These are phyloP conservation scores for Stephanodiscus minutulus DNA, from an alignment of 108 stramenopile species.

Conservation along the genomic window DNA sequence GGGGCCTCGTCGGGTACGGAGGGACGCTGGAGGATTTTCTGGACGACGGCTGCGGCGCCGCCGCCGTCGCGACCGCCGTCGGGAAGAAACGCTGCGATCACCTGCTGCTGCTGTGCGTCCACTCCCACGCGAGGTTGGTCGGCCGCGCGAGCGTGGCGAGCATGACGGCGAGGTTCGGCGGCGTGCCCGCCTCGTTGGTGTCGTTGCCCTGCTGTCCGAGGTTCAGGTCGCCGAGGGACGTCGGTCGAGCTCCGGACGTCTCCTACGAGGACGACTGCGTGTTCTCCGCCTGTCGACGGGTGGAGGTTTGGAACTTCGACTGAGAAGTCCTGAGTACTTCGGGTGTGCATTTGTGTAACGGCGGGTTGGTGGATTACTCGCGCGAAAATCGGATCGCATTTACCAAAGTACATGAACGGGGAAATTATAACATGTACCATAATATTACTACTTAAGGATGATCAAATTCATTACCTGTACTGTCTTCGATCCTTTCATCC, in stretches of 20 bases:
- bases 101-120: slow-evolving; percentile 53
- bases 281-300: slow-evolving; percentile 49
- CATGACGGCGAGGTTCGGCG: slow-evolving; percentile 29
- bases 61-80: slow-evolving; percentile 47
- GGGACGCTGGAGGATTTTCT: too few relatives aligned
- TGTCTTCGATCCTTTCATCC: too few relatives aligned
- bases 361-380: too few relatives aligned
- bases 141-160: slow-evolving; percentile 21
- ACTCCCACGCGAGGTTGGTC: slow-evolving; percentile 57
- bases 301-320: slow-evolving; percentile 51
- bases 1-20: too few relatives aligned
- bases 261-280: slow-evolving; percentile 60
- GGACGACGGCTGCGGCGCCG: too few relatives aligned
- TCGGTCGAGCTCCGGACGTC: slow-evolving; percentile 49
- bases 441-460: too few relatives aligned
- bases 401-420: too few relatives aligned
- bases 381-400: too few relatives aligned
- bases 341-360: too few relatives aligned
- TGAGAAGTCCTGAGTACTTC: too few relatives aligned
- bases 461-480: too few relatives aligned
- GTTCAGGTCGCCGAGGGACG: slow-evolving; percentile 43
- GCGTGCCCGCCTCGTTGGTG: slow-evolving; percentile 42
- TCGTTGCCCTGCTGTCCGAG: slow-evolving; percentile 59
- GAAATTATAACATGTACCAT: too few relatives aligned
- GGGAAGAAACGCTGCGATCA: slow-evolving; percentile 49